Base-by-base conservation (phyloP, 495 filamentous ascomycete genomes). In the Aspergillus biplanus region DNA sequence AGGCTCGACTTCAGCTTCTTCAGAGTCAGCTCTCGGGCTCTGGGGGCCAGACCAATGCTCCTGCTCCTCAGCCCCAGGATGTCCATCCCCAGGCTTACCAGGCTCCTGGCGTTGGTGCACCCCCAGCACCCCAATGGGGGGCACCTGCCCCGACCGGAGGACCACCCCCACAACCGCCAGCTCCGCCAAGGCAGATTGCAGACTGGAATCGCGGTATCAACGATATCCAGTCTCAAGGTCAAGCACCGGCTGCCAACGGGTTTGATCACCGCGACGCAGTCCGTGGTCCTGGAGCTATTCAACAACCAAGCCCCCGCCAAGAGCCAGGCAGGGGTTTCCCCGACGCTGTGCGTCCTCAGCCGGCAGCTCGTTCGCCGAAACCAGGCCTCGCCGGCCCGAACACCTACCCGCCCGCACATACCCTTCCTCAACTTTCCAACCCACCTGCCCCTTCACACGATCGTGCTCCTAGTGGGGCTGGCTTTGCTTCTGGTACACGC, bases 1-100 rank as follows among this genome's bases (percentile, higher is more conserved):
- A 99, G 71, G 92, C 93, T 60, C 89, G 95, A 44, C 80, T 99
- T 64, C 90, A 96, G 69, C 85, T 99, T 32, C 84, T 99, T 31
- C 85, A 87, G 47, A 92, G 92, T 48, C 89, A 92, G 65, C 83
- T 89, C 11, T 87, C 84, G 53, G 90, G 90, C 39, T 85, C 87
- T 42, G 87, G 83, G 56, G 87, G 83, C 58, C 89, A 90, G 69
- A 84, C 75, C 65, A 86, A 83, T 61, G 87, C 83, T 27, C 89
- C 89, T 16, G 88, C 87, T 33, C 90, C 90, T 58, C 81, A 90
- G 62, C 90, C 90, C 13, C 90, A 93, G 73, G 90, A 94, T 74
- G 89, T 93, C n/a, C 89, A 91, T 62, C 92, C 92, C 39, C 90
- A 93, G 69, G 89, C 91, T 21, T 94, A 96, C 67, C 90, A 93